Conservation (phyloP, 257 asterid genomes). For the Solanum ahanhuiri region DNA sequence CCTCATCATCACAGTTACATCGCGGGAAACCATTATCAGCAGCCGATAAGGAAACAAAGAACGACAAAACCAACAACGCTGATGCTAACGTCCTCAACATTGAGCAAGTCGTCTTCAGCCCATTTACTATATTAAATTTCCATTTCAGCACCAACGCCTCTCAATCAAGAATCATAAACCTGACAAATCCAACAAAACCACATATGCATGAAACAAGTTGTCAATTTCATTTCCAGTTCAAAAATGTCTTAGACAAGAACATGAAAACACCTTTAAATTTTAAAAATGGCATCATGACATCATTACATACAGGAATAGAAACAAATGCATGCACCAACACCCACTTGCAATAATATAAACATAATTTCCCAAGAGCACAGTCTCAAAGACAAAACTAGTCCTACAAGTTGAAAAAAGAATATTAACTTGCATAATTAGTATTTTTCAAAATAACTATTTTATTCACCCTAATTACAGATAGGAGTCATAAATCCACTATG, state of each 20-base stretch:
- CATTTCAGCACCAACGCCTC: neutral
- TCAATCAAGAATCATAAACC: neutral
- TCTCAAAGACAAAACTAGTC: neutral
- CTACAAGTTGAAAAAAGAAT: neutral
- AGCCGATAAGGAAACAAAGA: slow-evolving; percentile 27
- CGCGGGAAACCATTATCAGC: slow-evolving; percentile 44
- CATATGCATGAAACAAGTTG: neutral
- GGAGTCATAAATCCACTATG: neutral
- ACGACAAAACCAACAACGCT: slow-evolving; percentile 24
- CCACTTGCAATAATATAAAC: slow-evolving; percentile 1
- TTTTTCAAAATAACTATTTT: neutral
- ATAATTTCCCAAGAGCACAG: neutral
- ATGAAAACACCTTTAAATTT: neutral
- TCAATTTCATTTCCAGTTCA: neutral
- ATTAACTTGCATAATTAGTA: neutral
- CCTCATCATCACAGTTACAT: slow-evolving; percentile 77
- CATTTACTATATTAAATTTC: neutral
- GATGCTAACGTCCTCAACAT: slow-evolving; percentile 51
- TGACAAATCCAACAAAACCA: neutral
- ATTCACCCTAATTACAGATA: neutral
- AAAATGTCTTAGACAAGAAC: neutral
- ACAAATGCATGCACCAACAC: neutral
- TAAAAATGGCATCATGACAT: neutral
- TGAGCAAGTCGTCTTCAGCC: neutral
- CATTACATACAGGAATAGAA: neutral